Conservation (phyloP, 176 grass and related monocot species). For the Dactylis glomerata region DNA sequence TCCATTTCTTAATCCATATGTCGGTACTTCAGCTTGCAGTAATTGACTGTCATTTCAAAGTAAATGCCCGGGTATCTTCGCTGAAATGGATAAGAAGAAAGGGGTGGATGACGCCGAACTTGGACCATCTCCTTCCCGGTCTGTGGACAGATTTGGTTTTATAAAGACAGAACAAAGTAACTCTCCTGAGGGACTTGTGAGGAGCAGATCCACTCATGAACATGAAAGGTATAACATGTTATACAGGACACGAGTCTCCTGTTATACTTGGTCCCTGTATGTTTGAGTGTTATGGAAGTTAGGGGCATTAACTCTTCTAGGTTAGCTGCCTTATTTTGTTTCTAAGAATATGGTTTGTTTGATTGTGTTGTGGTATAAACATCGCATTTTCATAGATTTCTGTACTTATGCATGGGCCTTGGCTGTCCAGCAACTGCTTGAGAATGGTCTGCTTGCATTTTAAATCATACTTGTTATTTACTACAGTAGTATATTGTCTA, state of each 20-base stretch:
- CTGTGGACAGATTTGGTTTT: slow-evolving; percentile 69
- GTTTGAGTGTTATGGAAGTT: background rate
- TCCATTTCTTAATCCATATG: background rate
- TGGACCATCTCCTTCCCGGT: slow-evolving; percentile 42
- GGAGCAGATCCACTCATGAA: slow-evolving; percentile 31
- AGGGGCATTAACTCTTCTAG: background rate
- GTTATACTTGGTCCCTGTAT: background rate
- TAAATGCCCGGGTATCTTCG: background rate
- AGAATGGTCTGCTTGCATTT: background rate
- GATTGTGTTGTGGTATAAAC: background rate
- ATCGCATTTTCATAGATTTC: background rate
- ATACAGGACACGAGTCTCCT: background rate
- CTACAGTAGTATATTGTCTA: background rate
- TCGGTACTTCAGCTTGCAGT: background rate
- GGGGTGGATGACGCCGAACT: slow-evolving; percentile 44
- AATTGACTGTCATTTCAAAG: background rate
- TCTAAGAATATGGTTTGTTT: background rate
- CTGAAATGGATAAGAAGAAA: slow-evolving; percentile 68
- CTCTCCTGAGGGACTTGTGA: slow-evolving; percentile 42
- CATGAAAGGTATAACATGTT: slow-evolving; percentile 41
- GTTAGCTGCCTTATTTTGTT: slow-evolving; percentile 1
- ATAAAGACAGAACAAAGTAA: slow-evolving; percentile 35
- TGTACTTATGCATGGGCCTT: background rate
- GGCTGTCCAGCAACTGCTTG: background rate
- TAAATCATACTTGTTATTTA: background rate